Percentiles rank a stretch among this genome's conserved stretches.
These are phyloP conservation scores for Olyra latifolia DNA, from an alignment of 176 grass and related monocot genomes.

Conservation along the genomic window DNA sequence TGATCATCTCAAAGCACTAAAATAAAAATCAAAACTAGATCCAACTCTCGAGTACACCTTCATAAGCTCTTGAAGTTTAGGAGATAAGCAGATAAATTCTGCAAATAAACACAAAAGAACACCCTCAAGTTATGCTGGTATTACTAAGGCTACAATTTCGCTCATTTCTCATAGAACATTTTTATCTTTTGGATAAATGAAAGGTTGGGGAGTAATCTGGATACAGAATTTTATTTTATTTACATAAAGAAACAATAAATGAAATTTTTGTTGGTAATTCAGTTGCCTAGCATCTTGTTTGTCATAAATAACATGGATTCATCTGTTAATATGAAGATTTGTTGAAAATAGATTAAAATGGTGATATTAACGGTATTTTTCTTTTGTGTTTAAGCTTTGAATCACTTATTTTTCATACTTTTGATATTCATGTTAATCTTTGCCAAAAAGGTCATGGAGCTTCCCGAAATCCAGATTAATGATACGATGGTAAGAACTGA, in stretches of 20 bases:
- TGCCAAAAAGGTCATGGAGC: not conserved
- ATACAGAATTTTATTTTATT: not conserved
- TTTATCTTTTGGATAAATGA: not conserved
- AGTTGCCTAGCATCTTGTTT: not conserved
- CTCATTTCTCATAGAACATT: not conserved
- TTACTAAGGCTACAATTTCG: too few species aligned
- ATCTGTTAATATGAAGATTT: not conserved
- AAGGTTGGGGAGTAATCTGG: not conserved
- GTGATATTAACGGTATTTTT: not conserved
- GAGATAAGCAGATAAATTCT: too few species aligned
- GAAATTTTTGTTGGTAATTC: not conserved
- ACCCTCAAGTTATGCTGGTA: too few species aligned
- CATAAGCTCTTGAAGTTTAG: too few species aligned
- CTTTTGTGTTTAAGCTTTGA: too few species aligned
- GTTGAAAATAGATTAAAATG: not conserved
- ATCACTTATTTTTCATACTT: not conserved
- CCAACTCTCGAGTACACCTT: too few species aligned
- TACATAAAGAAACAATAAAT: not conserved
- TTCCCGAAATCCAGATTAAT: too few species aligned
- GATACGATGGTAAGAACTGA: too few species aligned
- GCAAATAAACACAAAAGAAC: too few species aligned
- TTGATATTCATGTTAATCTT: not conserved
- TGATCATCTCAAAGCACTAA: too few species aligned
- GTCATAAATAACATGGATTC: not conserved
- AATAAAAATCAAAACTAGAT: too few species aligned